Evolutionary conservation across 768 basidiomycete species (phyloP).

Genomic region (Heimioporus sp.): DNA sequence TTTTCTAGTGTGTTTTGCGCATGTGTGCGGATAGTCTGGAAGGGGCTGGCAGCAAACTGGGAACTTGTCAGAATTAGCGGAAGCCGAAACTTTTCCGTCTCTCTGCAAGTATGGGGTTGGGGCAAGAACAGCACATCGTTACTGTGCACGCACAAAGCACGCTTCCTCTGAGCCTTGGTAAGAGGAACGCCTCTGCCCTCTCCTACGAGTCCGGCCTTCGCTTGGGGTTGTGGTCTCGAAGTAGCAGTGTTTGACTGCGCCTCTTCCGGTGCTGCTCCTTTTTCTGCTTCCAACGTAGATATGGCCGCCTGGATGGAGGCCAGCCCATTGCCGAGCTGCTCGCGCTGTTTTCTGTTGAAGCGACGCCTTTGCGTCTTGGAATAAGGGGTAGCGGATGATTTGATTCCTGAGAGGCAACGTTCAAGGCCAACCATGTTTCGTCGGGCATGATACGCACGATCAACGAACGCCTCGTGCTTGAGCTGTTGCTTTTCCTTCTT

Average conservation of each 20-base stretch:
- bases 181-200: conserved; percentile 60
- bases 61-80: conserved; percentile 68
- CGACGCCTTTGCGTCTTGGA: conserved; percentile 74
- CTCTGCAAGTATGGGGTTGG: conserved; percentile 36
- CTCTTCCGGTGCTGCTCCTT: conserved; percentile 12
- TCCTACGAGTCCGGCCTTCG: conserved; percentile 57
- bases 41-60: conserved; percentile 66
- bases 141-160: conserved; percentile 54
- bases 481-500: conserved; percentile 70
- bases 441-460: conserved; percentile 43
- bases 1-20: conserved; percentile 74
- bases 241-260: conserved; percentile 14
- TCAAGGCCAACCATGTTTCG: neutral
- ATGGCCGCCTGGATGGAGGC: conserved; percentile 54
- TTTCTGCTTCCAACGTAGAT: conserved; percentile 46
- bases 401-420: conserved; percentile 40
- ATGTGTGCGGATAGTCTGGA: conserved; percentile 75
- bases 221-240: conserved; percentile 13
- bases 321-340: conserved; percentile 53
- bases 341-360: conserved; percentile 65
- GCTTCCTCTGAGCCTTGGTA: conserved; percentile 62
- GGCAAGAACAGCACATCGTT: neutral
- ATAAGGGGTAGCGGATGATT: conserved; percentile 49
- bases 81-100: conserved; percentile 65
- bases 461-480: conserved; percentile 67